Base-by-base conservation (phyloP, 202 grass and related monocot species). In the Carex arenaria region DNA sequence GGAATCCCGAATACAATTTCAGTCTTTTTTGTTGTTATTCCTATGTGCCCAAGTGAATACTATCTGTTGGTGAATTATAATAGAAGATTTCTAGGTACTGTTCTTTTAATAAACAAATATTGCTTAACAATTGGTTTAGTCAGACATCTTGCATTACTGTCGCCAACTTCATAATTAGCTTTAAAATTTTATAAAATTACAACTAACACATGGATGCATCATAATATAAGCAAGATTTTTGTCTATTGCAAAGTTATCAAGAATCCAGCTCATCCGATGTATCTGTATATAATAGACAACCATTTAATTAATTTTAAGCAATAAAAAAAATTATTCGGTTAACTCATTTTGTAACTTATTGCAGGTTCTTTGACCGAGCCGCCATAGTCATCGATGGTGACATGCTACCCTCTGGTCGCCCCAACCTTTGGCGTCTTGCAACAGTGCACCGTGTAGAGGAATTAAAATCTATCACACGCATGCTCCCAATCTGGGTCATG, bases 281-380 rank as follows among this genome's bases (percentile, higher is more conserved):
- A 91, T 86, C 55, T 87, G 76, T 76, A 84, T 43, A 11, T 51
- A 31, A 73, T 14, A 73, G 2, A 1, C 22, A 7, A 73, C 4
- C 19, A 73, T 51, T 77, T 32, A 57, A 42, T 36, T 68, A n/a
- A n/a, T 40, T 40, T 40, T 40, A 5, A 15, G 12, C 4, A 3
- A 38, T n/a, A 30, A 56, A 31, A n/a, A 76, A 30, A 56, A 55
- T 47, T 13, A 53, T 26, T 31, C 15, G 36, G 67, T 51, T 31
- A 22, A 77, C 52, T 84, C 69, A 62, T 88, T 84, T 28, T 0
- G 3, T 38, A 30, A 57, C 15, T 77, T 55, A 55, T 47, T 95
- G 75, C 88, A 97, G 89, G 62, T 91, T 86, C 77, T 88, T 96
- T 73, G 85, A 96, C 88, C 87, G 85, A 69, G 90, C 93, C 11